Percentiles rank a stretch among this genome's conserved stretches.
phyloP scores from a whole-genome alignment of 1,284 basidiomycete species.

The Athelia sp. region DNA sequence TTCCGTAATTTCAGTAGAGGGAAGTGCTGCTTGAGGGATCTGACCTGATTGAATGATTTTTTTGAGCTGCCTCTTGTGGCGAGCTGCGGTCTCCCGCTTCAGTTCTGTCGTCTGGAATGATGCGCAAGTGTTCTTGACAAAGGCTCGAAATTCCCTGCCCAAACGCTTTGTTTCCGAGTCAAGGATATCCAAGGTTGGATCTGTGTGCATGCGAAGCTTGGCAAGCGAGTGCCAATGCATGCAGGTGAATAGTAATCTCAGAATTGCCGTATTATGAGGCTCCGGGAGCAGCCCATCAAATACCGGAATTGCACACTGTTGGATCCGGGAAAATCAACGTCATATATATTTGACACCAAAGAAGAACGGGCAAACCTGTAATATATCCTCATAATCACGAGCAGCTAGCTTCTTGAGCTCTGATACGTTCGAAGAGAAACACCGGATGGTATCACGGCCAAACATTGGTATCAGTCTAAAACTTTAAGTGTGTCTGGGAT shows the following conservation, averaged over 20 bases:
- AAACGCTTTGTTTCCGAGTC: slow-evolving; percentile 15
- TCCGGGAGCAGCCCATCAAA: slow-evolving; percentile 29
- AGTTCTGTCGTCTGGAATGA: slow-evolving; percentile 21
- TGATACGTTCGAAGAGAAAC: slow-evolving; percentile 16
- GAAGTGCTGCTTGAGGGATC: no score
- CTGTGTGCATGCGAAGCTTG: slow-evolving; percentile 20
- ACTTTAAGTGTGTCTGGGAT: no score
- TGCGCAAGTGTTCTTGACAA: slow-evolving; percentile 16
- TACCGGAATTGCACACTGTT: slow-evolving; percentile 33
- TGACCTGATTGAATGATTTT: no score
- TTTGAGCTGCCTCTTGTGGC: slow-evolving; percentile 11
- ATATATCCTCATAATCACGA: slow-evolving; percentile 20
- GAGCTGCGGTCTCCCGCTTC: slow-evolving; percentile 18
- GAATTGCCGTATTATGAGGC: slow-evolving; percentile 20
- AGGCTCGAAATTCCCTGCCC: slow-evolving; percentile 20
- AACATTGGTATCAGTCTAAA: no score
- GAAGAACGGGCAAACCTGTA: slow-evolving; percentile 14
- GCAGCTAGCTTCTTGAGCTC: slow-evolving; percentile 18
- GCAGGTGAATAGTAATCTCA: slow-evolving; percentile 20
- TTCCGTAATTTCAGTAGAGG: no score
- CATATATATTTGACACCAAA: no score
- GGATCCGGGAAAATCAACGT: no score
- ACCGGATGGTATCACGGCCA: slow-evolving; percentile 15
- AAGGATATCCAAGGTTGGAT: slow-evolving; percentile 18
- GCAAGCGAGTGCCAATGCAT: slow-evolving; percentile 15